phyloP scores from a whole-genome alignment of 176 grass and related monocot genomes.

The Triticum timopheevii region DNA sequence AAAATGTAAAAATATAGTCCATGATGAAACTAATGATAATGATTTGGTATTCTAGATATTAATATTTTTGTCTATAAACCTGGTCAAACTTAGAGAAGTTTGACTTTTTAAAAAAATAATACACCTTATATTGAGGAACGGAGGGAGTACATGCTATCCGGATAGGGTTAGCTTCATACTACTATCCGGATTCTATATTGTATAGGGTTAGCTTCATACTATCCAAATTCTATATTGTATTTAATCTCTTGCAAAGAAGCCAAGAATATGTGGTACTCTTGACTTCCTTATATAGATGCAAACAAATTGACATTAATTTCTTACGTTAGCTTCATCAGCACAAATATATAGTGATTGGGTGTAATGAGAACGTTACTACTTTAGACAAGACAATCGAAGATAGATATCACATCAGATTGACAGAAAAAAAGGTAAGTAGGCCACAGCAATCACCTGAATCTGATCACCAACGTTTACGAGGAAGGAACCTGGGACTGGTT shows the following conservation, averaged over 20 bases:
- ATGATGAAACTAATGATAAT: too few relatives aligned
- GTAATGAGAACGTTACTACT: not conserved
- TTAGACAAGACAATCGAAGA: not conserved
- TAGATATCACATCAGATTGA: not conserved
- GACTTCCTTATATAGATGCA: not conserved
- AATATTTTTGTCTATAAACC: too few relatives aligned
- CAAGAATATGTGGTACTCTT: not conserved
- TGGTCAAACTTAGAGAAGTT: too few relatives aligned
- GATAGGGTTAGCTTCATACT: too few relatives aligned
- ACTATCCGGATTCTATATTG: too few relatives aligned
- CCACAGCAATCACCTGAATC: constrained; percentile 51
- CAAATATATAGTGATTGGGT: not conserved
- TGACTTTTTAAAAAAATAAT: too few relatives aligned
- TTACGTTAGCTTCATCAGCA: not conserved
- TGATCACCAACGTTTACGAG: constrained; percentile 71
- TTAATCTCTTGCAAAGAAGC: not conserved
- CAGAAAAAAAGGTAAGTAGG: not conserved
- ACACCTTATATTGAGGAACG: too few relatives aligned
- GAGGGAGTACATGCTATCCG: too few relatives aligned
- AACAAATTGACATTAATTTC: not conserved
- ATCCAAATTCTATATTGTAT: not conserved
- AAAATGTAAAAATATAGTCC: too few relatives aligned
- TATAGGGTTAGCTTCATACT: not conserved
- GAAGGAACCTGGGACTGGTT: constrained; percentile 48
- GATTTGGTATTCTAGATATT: too few relatives aligned